phyloP scores from a whole-genome alignment of 2,329 filamentous ascomycete species.

The Aspergillus versicolor region DNA sequence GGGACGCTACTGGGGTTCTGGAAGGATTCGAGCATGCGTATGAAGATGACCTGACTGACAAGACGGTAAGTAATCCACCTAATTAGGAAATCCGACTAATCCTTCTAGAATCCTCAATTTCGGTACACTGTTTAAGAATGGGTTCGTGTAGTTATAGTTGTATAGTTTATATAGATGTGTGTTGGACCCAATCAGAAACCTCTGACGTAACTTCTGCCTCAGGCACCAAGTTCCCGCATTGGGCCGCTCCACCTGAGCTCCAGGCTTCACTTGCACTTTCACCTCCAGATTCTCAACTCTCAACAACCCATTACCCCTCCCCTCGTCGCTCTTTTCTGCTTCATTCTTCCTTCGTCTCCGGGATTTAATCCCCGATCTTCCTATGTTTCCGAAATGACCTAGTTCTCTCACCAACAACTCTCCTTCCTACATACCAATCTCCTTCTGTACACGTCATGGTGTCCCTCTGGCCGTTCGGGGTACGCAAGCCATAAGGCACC shows the following conservation, averaged over 20 bases:
- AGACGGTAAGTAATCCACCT: slow-evolving; percentile 19
- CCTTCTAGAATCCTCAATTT: slow-evolving; percentile 15
- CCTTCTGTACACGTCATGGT: slow-evolving; percentile 58
- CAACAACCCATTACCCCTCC: neutral
- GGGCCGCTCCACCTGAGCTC: neutral
- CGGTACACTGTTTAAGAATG: slow-evolving; percentile 8
- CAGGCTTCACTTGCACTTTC: neutral
- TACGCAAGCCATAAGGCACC: slow-evolving; percentile 40
- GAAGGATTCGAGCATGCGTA: slow-evolving; percentile 55
- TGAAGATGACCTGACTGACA: slow-evolving; percentile 54
- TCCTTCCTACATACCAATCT: neutral
- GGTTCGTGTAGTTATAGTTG: neutral
- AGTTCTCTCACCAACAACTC: neutral
- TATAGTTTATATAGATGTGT: neutral
- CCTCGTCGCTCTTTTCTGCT: slow-evolving; percentile 7
- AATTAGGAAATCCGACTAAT: neutral
- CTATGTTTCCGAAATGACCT: slow-evolving; percentile 6
- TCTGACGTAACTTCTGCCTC: neutral
- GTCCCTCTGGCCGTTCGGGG: slow-evolving; percentile 82
- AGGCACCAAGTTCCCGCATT: neutral
- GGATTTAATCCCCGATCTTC: neutral
- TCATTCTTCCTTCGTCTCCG: neutral
- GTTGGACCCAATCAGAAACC: neutral
- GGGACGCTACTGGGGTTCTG: slow-evolving; percentile 40
- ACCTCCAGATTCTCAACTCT: neutral